A percentile compares a stretch with the other conserved stretches of the same genome.
These are phyloP conservation scores for Phytophthora nicotianae DNA, from an alignment of 352 stramenopile species.

Conservation along the genomic window DNA sequence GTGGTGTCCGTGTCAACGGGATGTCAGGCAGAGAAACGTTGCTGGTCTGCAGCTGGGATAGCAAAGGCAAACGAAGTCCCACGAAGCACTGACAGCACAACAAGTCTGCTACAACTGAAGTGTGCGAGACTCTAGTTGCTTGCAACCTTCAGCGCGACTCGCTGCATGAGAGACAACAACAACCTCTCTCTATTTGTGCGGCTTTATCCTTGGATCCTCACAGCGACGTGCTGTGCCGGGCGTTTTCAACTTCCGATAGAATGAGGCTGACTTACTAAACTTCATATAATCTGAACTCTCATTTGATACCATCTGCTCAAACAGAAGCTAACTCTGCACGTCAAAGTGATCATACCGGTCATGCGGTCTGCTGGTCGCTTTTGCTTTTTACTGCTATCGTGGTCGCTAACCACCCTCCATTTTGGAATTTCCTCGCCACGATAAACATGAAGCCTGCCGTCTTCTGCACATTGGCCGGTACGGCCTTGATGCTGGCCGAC, in stretches of 20 bases:
- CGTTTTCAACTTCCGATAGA: neutral
- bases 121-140: too few relatives aligned
- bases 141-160: neutral
- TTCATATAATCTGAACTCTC: neutral
- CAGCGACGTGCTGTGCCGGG: conserved; percentile 22
- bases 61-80: conserved; percentile 7
- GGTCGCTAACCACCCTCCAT: conserved; percentile 4
- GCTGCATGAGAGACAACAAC: conserved; percentile 1
- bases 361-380: neutral
- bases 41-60: conserved; percentile 6
- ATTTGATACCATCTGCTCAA: neutral
- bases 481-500: conserved; percentile 25
- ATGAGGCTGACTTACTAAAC: too few relatives aligned
- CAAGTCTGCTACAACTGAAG: too few relatives aligned
- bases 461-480: conserved; percentile 33
- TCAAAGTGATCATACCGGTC: neutral
- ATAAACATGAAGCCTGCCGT: conserved; percentile 38
- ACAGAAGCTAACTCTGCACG: neutral
- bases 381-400: neutral
- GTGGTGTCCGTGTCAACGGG: neutral
- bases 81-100: neutral
- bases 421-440: conserved; percentile 11
- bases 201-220: too few relatives aligned
- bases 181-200: too few relatives aligned
- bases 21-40: conserved; percentile 8